These are phyloP conservation scores for Pleurotus cornucopiae DNA, from an alignment of 768 basidiomycete genomes.

Conservation along the genomic window DNA sequence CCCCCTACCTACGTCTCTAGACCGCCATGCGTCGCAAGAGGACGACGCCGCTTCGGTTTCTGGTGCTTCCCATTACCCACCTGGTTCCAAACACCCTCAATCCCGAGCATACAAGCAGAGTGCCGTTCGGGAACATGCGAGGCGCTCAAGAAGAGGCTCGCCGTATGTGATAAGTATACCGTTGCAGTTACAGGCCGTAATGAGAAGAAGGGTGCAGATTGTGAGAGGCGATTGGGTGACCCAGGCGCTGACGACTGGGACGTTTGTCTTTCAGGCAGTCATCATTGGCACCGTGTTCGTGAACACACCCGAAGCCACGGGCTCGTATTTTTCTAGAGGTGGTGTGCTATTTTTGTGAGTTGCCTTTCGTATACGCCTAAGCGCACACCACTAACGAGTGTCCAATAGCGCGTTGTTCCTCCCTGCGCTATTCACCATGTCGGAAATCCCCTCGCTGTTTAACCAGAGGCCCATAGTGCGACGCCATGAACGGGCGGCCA, in stretches of 20 bases:
- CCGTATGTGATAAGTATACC: constrained; percentile 35
- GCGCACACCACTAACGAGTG: constrained; percentile 11
- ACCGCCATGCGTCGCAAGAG: no score
- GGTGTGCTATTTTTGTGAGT: constrained; percentile 69
- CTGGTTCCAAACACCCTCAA: background rate
- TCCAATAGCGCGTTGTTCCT: constrained; percentile 29
- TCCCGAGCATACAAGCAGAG: constrained; percentile 38
- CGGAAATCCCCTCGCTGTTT: constrained; percentile 55
- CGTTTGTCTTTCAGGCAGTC: constrained; percentile 31
- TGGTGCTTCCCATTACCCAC: background rate
- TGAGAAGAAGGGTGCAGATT: constrained; percentile 38
- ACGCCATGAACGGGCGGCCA: constrained; percentile 53
- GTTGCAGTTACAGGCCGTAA: constrained; percentile 40
- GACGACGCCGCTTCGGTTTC: no score
- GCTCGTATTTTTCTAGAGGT: constrained; percentile 66
- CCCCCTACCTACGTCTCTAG: no score
- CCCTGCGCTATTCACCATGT: constrained; percentile 31
- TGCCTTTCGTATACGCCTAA: background rate
- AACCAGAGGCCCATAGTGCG: constrained; percentile 55
- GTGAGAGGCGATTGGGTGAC: constrained; percentile 29
- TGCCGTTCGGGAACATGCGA: constrained; percentile 48
- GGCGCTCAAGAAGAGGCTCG: constrained; percentile 26
- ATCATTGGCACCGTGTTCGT: constrained; percentile 63
- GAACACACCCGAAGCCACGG: constrained; percentile 44
- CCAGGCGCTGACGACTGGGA: constrained; percentile 23